Conservation (phyloP, 2,329 filamentous ascomycete genomes). For the Fusarium sp. region DNA sequence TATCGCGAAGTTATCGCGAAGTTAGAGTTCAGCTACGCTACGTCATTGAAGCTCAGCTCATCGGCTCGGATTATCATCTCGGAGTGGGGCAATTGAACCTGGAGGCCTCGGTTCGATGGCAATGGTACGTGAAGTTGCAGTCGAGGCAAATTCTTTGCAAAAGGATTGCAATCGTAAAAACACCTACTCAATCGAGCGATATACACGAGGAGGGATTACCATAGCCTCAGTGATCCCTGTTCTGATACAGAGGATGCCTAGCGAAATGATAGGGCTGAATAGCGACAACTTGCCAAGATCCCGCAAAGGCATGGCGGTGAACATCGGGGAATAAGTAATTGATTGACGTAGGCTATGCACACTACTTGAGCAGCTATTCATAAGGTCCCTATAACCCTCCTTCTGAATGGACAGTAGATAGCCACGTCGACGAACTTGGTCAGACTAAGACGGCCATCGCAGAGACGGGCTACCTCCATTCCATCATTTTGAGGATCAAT, state of each 20-base stretch:
- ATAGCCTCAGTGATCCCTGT: neutral
- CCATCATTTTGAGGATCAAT: neutral
- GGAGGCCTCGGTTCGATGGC: neutral
- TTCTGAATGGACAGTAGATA: neutral
- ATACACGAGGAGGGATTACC: fast-evolving
- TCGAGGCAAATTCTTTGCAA: too few species aligned
- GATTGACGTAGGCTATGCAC: neutral
- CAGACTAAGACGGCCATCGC: neutral
- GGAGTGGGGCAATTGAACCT: neutral
- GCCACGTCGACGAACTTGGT: neutral
- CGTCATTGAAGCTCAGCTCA: constrained; percentile 9
- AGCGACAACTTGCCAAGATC: neutral
- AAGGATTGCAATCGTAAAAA: neutral
- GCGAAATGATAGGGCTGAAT: neutral
- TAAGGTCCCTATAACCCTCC: fast-evolving
- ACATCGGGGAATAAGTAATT: neutral
- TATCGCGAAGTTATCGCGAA: neutral
- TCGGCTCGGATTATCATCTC: constrained; percentile 29
- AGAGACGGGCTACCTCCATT: neutral
- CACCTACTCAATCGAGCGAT: neutral
- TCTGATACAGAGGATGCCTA: neutral
- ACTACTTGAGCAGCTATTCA: neutral
- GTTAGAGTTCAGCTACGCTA: neutral
- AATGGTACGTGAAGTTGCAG: neutral
- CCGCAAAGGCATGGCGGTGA: neutral